Conservation (phyloP, 192 early-diverging fungal species). For the Coemansia sp. region DNA sequence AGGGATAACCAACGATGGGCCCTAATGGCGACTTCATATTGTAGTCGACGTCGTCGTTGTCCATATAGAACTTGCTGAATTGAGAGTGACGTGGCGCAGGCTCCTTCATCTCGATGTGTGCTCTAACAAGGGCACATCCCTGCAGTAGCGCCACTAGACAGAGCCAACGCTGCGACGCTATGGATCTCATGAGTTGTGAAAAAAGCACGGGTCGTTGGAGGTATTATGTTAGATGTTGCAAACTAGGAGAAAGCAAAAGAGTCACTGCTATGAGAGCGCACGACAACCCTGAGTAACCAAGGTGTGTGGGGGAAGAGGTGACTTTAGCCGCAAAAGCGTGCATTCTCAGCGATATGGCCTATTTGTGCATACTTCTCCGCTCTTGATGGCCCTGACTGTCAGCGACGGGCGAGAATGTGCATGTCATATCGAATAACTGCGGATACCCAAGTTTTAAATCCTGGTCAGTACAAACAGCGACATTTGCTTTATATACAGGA, state of each 20-base stretch:
- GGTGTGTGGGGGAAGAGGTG: background rate
- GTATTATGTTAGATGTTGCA: background rate
- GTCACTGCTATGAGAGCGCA: background rate
- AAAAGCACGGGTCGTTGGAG: background rate
- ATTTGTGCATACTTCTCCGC: slow-evolving; percentile 4
- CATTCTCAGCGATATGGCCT: background rate
- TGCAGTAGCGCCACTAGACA: slow-evolving; percentile 1
- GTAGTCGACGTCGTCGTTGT: slow-evolving; percentile 56
- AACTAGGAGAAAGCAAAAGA: background rate
- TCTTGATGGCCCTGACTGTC: background rate
- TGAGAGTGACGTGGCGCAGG: slow-evolving; percentile 54
- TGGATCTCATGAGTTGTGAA: background rate
- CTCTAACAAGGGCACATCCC: slow-evolving; percentile 11
- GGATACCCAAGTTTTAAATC: background rate
- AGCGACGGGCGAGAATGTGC: background rate
- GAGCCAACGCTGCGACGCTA: slow-evolving; percentile 4
- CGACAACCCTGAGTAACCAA: background rate
- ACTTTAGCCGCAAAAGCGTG: background rate
- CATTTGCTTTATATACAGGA: background rate
- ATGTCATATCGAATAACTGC: background rate
- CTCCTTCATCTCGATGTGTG: slow-evolving; percentile 51
- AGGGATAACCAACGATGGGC: slow-evolving; percentile 50
- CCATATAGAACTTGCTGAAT: slow-evolving; percentile 51
- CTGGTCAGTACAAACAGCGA: background rate
- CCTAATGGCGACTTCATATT: slow-evolving; percentile 56